A percentile compares a stretch with the other conserved stretches of the same genome.
phyloP scores from a whole-genome alignment of 768 basidiomycete species.

The Lentinula sp. region DNA sequence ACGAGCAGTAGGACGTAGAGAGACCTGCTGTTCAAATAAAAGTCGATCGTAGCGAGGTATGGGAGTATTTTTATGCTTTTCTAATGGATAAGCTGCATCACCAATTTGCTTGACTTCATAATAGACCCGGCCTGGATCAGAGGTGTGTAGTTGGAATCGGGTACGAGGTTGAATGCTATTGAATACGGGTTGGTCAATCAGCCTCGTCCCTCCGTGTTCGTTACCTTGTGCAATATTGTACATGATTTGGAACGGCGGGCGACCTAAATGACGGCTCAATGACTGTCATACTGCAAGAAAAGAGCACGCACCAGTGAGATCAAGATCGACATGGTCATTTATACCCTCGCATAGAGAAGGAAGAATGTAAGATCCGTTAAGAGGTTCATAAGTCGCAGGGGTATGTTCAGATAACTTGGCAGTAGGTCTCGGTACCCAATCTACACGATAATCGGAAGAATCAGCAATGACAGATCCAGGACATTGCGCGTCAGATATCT shows the following conservation, averaged over 20 bases:
- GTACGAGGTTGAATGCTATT: constrained; percentile 79
- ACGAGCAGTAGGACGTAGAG: constrained; percentile 70
- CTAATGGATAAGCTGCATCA: constrained; percentile 78
- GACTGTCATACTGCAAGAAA: not conserved
- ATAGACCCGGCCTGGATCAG: constrained; percentile 71
- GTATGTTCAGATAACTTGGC: constrained; percentile 61
- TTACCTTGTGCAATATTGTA: constrained; percentile 76
- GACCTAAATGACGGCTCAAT: constrained; percentile 39
- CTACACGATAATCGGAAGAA: constrained; percentile 62
- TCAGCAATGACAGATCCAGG: constrained; percentile 61
- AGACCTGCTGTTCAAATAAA: constrained; percentile 82
- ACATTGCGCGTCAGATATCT: constrained; percentile 85
- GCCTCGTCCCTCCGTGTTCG: constrained; percentile 60
- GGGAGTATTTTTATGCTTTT: constrained; percentile 52
- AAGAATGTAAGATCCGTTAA: constrained; percentile 72
- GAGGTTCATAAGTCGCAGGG: constrained; percentile 47
- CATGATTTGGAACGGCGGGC: constrained; percentile 90
- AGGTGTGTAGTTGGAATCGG: constrained; percentile 77
- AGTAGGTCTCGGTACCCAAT: constrained; percentile 75
- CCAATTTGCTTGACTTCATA: constrained; percentile 90
- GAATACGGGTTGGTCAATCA: constrained; percentile 74
- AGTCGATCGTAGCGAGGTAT: constrained; percentile 67
- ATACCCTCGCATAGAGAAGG: constrained; percentile 78
- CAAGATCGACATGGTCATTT: constrained; percentile 78
- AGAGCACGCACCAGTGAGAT: constrained; percentile 54